A percentile compares a stretch with the other conserved stretches of the same genome.
phyloP scores from a whole-genome alignment of 345 rosid species.

The Sonneratia alba region DNA sequence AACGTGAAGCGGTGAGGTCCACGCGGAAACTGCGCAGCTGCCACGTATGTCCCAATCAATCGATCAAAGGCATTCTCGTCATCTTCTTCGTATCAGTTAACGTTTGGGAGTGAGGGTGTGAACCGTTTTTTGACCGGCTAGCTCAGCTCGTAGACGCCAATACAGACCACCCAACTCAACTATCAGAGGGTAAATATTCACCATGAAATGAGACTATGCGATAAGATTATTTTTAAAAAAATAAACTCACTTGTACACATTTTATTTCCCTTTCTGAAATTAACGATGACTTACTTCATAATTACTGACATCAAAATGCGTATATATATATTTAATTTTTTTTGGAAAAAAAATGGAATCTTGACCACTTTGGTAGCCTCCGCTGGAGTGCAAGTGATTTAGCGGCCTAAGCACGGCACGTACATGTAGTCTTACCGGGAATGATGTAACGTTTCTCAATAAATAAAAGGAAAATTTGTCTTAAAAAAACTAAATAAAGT shows the following conservation, averaged over 20 bases:
- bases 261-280: background rate
- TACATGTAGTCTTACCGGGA: background rate
- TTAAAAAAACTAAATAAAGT: background rate
- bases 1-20: background rate
- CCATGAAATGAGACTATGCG: too few species aligned
- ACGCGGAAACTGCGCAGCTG: conserved; percentile 2
- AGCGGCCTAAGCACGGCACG: conserved; percentile 4
- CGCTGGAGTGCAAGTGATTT: background rate
- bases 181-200: too few species aligned
- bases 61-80: background rate
- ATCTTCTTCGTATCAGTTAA: too few species aligned
- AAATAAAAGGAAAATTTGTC: background rate
- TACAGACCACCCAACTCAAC: too few species aligned
- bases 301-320: too few species aligned
- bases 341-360: background rate
- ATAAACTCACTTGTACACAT: too few species aligned
- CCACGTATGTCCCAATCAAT: conserved; percentile 10
- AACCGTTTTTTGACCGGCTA: too few species aligned
- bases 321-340: too few species aligned
- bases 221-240: too few species aligned
- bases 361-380: background rate
- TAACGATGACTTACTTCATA: background rate
- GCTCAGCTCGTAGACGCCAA: too few species aligned
- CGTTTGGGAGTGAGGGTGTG: too few species aligned
- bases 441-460: background rate